phyloP scores from a whole-genome alignment of 768 basidiomycete genomes.

The Serendipita sp. region DNA sequence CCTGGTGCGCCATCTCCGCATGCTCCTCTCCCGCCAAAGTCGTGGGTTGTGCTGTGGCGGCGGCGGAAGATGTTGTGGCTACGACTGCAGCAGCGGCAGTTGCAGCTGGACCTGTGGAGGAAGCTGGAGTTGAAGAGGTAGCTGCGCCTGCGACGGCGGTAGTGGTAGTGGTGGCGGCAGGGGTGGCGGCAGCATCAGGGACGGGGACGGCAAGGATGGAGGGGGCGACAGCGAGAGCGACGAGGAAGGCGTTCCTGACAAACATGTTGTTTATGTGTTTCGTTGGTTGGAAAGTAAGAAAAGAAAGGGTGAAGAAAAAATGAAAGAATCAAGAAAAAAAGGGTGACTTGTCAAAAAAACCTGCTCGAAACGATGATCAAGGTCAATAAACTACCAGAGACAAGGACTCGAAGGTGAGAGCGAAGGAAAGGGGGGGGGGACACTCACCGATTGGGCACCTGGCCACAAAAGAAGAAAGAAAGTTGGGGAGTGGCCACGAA shows the following conservation, averaged over 20 bases:
- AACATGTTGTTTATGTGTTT: background rate
- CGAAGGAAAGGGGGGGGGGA: background rate
- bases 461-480: background rate
- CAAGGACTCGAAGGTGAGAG: background rate
- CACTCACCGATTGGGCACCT: background rate
- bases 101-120: background rate
- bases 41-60: background rate
- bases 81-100: background rate
- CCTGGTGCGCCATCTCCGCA: too few relatives aligned
- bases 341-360: background rate
- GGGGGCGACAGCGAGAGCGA: slow-evolving; percentile 4
- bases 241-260: slow-evolving; percentile 7
- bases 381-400: background rate
- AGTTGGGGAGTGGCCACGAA: too few relatives aligned
- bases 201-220: slow-evolving; percentile 1
- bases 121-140: background rate
- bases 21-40: background rate
- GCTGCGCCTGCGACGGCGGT: background rate
- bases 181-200: background rate
- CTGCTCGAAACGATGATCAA: background rate
- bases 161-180: background rate
- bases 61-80: too few relatives aligned
- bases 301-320: too few relatives aligned
- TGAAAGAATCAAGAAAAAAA: background rate
- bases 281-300: background rate